These are phyloP conservation scores for Schizonepeta tenuifolia DNA, from an alignment of 257 asterid genomes.

Conservation along the genomic window DNA sequence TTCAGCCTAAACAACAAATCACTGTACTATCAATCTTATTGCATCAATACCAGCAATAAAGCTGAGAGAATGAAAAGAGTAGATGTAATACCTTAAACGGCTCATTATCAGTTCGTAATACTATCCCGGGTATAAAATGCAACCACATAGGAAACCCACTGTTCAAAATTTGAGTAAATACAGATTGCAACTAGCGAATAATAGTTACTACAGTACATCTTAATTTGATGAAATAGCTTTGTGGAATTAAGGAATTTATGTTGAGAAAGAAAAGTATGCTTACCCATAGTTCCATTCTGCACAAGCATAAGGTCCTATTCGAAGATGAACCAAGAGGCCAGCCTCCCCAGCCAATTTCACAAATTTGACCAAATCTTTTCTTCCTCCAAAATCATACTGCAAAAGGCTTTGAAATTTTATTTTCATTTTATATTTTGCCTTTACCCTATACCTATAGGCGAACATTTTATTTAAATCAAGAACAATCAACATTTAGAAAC, in stretches of 20 bases:
- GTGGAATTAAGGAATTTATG: background rate
- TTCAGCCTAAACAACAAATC: slow-evolving; percentile 60
- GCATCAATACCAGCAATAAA: slow-evolving; percentile 21
- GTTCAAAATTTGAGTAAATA: slow-evolving; percentile 40
- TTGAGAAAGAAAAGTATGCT: background rate
- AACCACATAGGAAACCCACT: slow-evolving; percentile 98
- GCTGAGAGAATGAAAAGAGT: background rate
- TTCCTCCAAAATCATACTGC: slow-evolving; percentile 76
- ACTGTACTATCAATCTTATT: background rate
- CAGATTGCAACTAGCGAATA: background rate
- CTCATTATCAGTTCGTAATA: slow-evolving; percentile 71
- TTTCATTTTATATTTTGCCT: slow-evolving; percentile 1
- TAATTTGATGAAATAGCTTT: background rate
- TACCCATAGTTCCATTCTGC: slow-evolving; percentile 98
- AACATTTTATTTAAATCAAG: background rate
- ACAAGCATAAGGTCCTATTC: slow-evolving; percentile 90
- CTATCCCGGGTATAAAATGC: slow-evolving; percentile 79
- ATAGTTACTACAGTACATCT: too few relatives aligned
- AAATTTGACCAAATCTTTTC: slow-evolving; percentile 71
- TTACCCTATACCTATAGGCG: background rate
- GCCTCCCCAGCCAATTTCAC: slow-evolving; percentile 68
- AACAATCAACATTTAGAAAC: slow-evolving; percentile 3
- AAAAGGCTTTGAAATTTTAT: slow-evolving; percentile 35
- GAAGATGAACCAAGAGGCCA: slow-evolving; percentile 69
- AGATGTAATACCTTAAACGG: slow-evolving; percentile 63